Evolutionary conservation across 495 filamentous ascomycete species (phyloP), one percentile per base, ranked within the genome.

Genomic region (Achaetomiella virescens): DNA sequence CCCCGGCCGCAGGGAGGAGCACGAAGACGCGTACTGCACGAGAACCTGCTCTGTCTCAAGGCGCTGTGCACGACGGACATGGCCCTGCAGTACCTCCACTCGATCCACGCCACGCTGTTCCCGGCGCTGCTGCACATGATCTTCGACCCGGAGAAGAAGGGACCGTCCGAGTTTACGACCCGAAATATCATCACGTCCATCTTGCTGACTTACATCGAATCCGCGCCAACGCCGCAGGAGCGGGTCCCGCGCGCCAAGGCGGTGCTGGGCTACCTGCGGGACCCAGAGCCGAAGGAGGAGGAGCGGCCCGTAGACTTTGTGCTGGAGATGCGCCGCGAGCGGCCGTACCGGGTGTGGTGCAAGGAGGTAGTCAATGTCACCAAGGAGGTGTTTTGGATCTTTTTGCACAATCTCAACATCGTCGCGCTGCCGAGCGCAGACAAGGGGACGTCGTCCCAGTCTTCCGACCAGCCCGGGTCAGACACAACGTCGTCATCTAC

Each of bases 341-440:
- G 93, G 0, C 93, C 93, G 0, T 98, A 96, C 65, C 85, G 87
- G 11, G 83, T 95, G 12, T 98, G 93, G 93, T 88, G 84, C 73
- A 92, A 90, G 69, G 93, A 98, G 68, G 83, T 92, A 17, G 83
- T 82, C 48, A 89, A 86, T 60, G 91, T 97, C 42, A 96, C 90
- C 33, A 97, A 97, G 70, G 93, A 98, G 68, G 93, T 97, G 25
- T 98, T 98, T 69, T 98, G 93, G 93, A 98, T 98, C 65, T 98
- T 97, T 73, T 77, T 97, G 52, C 93, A 98, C 66, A 85, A 91
- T 54, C 73, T 92, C 46, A 97, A 97, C 61, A 84, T 97, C 55
- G 81, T 98, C 48, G 82, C 89, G 40, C 63, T 85, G 24, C 79
- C 78, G 29, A 61, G 70, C 54, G 66, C 60, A 2, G 50, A 70